Evolutionary conservation across 2,329 filamentous ascomycete genomes (phyloP), one percentile per base, ranked within the genome.

Genomic region (Orbilia blumenaviensis): DNA sequence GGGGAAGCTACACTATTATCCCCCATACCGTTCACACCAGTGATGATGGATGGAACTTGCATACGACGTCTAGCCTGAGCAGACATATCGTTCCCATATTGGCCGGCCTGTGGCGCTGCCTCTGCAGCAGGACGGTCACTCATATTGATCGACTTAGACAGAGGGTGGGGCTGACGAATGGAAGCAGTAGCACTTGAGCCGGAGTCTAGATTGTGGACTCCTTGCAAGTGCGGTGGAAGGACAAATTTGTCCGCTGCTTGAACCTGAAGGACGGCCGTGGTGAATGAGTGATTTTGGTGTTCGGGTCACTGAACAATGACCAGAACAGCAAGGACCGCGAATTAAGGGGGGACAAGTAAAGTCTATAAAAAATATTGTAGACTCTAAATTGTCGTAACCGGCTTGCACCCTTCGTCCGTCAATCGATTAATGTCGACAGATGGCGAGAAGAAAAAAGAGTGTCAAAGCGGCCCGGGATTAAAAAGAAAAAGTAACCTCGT

Each of bases 41-140:
- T 97, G 84, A 97, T 97, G 85, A 98, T 96, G 78, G 91, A 90
- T 78, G 94, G 93, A 81, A 98, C 92, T 84, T 96, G 96, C 78
- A 83, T 84, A 60, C 87, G 89, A 81, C 94, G 89, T 83, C 97
- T 93, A 79, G 90, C 91, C 82, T 96, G 97, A 77, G 92, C 92
- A 80, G 89, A 88, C 79, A 93, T 87, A 84, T 97, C 96, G 69
- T 92, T 94, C 81, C 90, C 90, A 84, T 96, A 97, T 73, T 94
- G 93, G 79, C 92, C 93, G 83, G 97, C 93, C 56, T 94, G 96
- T 84, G 97, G 96, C 78, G 93, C 93, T 25, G 63, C 48, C 80
- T 94, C 91, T 82, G 92, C 87, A 78, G 85, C 85, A 82, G 85
- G 86, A 80, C 73, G 77, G 66, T 79, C 78, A 67, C 77, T 77